These are phyloP conservation scores for Canna indica DNA, from an alignment of 176 grass and related monocot species.

Conservation along the genomic window DNA sequence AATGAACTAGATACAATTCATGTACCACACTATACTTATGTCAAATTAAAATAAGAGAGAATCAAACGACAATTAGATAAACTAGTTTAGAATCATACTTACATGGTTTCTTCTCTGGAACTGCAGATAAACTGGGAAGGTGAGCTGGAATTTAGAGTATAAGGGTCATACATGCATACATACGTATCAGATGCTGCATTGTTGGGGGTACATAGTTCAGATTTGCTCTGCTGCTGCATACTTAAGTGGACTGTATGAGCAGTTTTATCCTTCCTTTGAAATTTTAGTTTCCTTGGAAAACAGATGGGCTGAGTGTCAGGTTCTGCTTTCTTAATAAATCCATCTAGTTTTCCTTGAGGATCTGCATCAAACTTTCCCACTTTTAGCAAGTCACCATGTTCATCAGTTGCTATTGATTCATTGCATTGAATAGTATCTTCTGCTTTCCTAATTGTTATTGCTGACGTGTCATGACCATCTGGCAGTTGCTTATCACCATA, in stretches of 20 bases:
- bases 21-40: too few relatives aligned
- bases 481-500: slow-evolving; percentile 7
- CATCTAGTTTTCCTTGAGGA: slow-evolving; percentile 40
- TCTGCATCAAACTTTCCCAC: neutral
- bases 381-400: slow-evolving; percentile 28
- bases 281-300: slow-evolving; percentile 65
- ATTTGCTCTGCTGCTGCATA: slow-evolving; percentile 72
- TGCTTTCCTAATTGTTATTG: slow-evolving; percentile 24
- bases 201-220: slow-evolving; percentile 51
- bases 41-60: too few relatives aligned
- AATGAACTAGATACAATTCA: too few relatives aligned
- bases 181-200: slow-evolving; percentile 79
- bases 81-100: slow-evolving; percentile 19
- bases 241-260: slow-evolving; percentile 65
- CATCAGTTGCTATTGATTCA: slow-evolving; percentile 49
- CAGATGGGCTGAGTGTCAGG: slow-evolving; percentile 74
- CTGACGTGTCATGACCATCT: slow-evolving; percentile 19
- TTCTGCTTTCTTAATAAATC: slow-evolving; percentile 45
- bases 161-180: slow-evolving; percentile 75
- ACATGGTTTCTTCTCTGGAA: slow-evolving; percentile 91
- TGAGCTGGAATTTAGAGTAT: slow-evolving; percentile 56
- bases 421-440: slow-evolving; percentile 42
- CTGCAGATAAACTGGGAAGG: slow-evolving; percentile 68
- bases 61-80: neutral
- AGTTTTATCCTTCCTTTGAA: slow-evolving; percentile 65